phyloP scores from a whole-genome alignment of 176 grass and related monocot species.

The Cocos nucifera region DNA sequence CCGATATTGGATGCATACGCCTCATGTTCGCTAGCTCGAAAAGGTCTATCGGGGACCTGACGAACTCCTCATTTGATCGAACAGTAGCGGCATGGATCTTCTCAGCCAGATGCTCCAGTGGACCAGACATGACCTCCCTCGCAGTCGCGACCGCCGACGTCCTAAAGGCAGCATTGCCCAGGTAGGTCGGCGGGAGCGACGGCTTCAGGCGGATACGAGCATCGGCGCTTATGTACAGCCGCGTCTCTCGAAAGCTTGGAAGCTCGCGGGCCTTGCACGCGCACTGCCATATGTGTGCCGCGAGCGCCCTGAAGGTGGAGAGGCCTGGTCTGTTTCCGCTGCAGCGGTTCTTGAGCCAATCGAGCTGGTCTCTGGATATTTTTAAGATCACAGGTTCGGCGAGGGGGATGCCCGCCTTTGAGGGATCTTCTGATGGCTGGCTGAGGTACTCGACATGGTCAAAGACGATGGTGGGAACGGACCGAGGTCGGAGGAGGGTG shows the following conservation, averaged over 20 bases:
- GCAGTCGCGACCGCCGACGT: slow-evolving; percentile 29
- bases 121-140: slow-evolving; percentile 31
- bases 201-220: slow-evolving; percentile 50
- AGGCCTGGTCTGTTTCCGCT: neutral
- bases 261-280: slow-evolving; percentile 37
- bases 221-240: slow-evolving; percentile 62
- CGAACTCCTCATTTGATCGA: slow-evolving; percentile 27
- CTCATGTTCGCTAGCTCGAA: slow-evolving; percentile 29
- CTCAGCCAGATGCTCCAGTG: slow-evolving; percentile 15
- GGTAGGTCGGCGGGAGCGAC: slow-evolving; percentile 27
- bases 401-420: neutral
- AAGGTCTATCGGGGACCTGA: slow-evolving; percentile 34
- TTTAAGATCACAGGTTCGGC: slow-evolving; percentile 30
- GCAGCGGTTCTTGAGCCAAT: slow-evolving; percentile 30
- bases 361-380: slow-evolving; percentile 29
- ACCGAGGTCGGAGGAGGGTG: slow-evolving; percentile 40
- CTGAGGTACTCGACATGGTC: slow-evolving; percentile 26
- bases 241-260: slow-evolving; percentile 9
- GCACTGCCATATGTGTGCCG: slow-evolving; percentile 57
- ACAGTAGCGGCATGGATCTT: slow-evolving; percentile 27
- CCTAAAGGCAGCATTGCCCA: slow-evolving; percentile 62
- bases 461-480: slow-evolving; percentile 11
- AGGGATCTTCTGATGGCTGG: too few species aligned
- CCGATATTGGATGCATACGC: slow-evolving; percentile 8
- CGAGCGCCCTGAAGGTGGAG: slow-evolving; percentile 59